These are phyloP conservation scores for Arabidopsis suecica DNA, from an alignment of 345 rosid species.

Conservation along the genomic window DNA sequence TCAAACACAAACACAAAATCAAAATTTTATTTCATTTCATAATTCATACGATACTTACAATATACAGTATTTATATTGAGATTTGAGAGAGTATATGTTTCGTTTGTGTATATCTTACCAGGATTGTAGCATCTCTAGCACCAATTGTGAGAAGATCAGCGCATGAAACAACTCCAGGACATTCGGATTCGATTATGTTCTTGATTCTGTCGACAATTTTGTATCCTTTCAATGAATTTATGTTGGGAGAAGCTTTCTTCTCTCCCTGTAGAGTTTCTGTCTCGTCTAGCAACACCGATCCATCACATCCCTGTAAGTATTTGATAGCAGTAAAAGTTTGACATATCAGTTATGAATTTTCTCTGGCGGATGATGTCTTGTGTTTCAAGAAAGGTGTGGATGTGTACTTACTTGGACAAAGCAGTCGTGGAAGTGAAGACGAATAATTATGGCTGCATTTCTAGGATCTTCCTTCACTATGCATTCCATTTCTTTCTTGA, in stretches of 20 bases:
- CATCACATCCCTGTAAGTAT: slow-evolving; percentile 82
- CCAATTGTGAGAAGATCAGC: slow-evolving; percentile 91
- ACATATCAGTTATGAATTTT: neutral
- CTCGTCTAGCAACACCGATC: slow-evolving; percentile 83
- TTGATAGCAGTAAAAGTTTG: neutral
- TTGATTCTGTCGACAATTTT: slow-evolving; percentile 75
- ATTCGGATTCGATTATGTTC: slow-evolving; percentile 86
- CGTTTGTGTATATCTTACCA: slow-evolving; percentile 51
- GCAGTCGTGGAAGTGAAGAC: slow-evolving; percentile 91
- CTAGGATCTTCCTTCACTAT: slow-evolving; percentile 83
- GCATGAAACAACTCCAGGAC: slow-evolving; percentile 90
- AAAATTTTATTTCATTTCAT: neutral
- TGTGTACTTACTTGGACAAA: slow-evolving; percentile 70
- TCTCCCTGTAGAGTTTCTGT: slow-evolving; percentile 70
- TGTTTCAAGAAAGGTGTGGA: slow-evolving; percentile 7
- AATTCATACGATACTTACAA: neutral
- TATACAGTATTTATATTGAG: neutral
- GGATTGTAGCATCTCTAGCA: slow-evolving; percentile 84
- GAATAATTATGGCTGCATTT: slow-evolving; percentile 71
- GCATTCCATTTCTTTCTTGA: slow-evolving; percentile 89
- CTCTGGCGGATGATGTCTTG: neutral
- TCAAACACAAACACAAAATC: neutral
- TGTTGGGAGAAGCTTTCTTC: slow-evolving; percentile 66
- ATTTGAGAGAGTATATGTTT: slow-evolving; percentile 3
- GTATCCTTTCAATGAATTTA: slow-evolving; percentile 67